A percentile compares a stretch with the other conserved stretches of the same genome.
phyloP scores from a whole-genome alignment of 2,329 filamentous ascomycete species.

The Lachnellula occidentalis region DNA sequence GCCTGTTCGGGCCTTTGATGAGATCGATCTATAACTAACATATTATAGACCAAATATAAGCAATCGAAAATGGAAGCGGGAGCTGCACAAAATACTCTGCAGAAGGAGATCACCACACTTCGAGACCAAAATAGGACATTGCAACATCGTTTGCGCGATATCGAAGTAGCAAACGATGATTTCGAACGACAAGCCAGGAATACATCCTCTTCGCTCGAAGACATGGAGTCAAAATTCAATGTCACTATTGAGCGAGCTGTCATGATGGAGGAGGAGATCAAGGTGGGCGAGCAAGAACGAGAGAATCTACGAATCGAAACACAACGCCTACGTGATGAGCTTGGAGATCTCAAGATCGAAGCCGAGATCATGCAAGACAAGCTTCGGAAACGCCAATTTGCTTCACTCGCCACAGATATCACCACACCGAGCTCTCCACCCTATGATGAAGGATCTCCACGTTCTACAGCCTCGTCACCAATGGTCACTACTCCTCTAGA shows the following conservation, averaged over 20 bases:
- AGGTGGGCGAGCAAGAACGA: constrained; percentile 83
- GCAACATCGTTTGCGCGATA: constrained; percentile 81
- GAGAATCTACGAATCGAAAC: constrained; percentile 84
- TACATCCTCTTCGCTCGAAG: constrained; percentile 91
- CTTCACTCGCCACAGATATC: constrained; percentile 55
- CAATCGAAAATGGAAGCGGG: constrained; percentile 88
- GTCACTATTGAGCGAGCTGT: constrained; percentile 86
- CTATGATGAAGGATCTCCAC: constrained; percentile 65
- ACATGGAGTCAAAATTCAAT: constrained; percentile 96
- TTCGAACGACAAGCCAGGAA: constrained; percentile 95
- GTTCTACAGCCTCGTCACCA: constrained; percentile 85
- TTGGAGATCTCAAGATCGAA: constrained; percentile 91
- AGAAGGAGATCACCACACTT: constrained; percentile 92
- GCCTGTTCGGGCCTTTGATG: not conserved
- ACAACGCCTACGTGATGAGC: constrained; percentile 83
- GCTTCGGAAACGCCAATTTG: constrained; percentile 67
- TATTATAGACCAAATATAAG: constrained; percentile 79
- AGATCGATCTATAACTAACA: constrained; percentile 5
- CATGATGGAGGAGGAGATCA: constrained; percentile 93
- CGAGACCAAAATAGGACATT: constrained; percentile 78
- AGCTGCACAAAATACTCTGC: constrained; percentile 74
- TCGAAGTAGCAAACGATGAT: constrained; percentile 97
- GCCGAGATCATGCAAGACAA: constrained; percentile 93
- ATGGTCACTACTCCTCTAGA: constrained; percentile 81
- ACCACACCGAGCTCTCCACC: constrained; percentile 63